A percentile compares a stretch with the other conserved stretches of the same genome.
phyloP scores from a whole-genome alignment of 176 grass and related monocot genomes.

The Aegilops longissima region DNA sequence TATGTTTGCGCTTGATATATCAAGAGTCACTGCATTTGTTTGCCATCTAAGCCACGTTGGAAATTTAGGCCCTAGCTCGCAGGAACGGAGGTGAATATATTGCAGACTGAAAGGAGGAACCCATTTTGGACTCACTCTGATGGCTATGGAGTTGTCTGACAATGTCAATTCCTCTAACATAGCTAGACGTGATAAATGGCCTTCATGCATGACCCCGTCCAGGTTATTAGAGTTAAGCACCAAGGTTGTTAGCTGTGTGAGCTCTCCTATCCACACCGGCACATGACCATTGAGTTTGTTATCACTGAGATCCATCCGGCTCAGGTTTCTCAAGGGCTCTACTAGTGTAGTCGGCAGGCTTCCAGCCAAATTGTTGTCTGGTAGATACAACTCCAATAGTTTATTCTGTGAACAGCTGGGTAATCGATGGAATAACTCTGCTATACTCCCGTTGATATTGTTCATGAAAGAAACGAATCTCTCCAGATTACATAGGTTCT shows the following conservation, averaged over 20 bases:
- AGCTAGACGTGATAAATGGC: background rate
- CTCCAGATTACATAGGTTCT: constrained; percentile 9
- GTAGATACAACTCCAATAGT: accelerated
- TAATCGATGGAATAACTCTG: no score
- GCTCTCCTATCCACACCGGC: background rate
- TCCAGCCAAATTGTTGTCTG: background rate
- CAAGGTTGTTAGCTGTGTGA: background rate
- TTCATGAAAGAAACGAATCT: accelerated
- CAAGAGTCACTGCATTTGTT: accelerated
- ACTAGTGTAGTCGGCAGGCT: background rate
- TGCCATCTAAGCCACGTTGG: background rate
- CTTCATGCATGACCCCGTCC: background rate
- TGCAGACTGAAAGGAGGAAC: constrained; percentile 7
- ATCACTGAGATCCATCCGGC: background rate
- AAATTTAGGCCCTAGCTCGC: background rate
- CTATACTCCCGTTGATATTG: no score
- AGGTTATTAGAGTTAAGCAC: background rate
- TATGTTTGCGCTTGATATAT: background rate
- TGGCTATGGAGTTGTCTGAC: background rate
- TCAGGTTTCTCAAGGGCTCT: background rate
- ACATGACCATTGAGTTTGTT: constrained; percentile 3
- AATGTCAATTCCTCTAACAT: background rate
- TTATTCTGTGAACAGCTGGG: no score
- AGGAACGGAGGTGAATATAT: background rate
- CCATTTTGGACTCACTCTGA: constrained; percentile 6